A percentile compares a stretch with the other conserved stretches of the same genome.
These are phyloP conservation scores for Neoscytalidium dimidiatum DNA, from an alignment of 2,329 filamentous ascomycete species.

Conservation along the genomic window DNA sequence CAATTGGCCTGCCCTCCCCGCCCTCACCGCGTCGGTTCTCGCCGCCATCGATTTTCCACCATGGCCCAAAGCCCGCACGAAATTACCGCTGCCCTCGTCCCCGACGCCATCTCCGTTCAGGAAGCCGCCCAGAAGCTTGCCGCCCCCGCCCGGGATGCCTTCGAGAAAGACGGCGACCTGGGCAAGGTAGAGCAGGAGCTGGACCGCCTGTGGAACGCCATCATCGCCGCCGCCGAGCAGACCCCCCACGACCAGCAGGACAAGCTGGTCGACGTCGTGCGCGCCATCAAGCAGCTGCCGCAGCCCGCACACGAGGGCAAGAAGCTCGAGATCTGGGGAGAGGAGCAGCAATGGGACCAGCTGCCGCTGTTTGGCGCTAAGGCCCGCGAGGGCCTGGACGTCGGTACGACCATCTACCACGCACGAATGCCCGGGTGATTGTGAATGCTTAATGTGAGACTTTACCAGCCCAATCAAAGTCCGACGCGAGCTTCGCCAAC, in stretches of 20 bases:
- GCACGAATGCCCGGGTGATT: background rate
- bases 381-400: conserved; percentile 8
- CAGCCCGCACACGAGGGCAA: background rate
- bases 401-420: background rate
- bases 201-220: background rate
- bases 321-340: conserved; percentile 11
- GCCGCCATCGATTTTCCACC: background rate
- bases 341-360: conserved; percentile 10
- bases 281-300: conserved; percentile 4
- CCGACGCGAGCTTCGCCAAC: conserved; percentile 3
- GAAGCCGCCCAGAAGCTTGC: conserved; percentile 15
- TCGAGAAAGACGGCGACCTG: conserved; percentile 7
- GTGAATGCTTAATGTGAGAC: background rate
- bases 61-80: conserved; percentile 3
- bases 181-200: conserved; percentile 13
- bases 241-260: conserved; percentile 6
- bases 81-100: background rate
- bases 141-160: background rate
- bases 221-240: conserved; percentile 9
- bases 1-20: background rate
- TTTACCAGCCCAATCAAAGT: background rate
- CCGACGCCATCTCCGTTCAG: conserved; percentile 13
- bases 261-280: conserved; percentile 9
- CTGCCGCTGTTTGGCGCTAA: conserved; percentile 13
- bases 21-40: background rate